phyloP scores from a whole-genome alignment of 1,284 basidiomycete species.

The Rhizoctonia solani region DNA sequence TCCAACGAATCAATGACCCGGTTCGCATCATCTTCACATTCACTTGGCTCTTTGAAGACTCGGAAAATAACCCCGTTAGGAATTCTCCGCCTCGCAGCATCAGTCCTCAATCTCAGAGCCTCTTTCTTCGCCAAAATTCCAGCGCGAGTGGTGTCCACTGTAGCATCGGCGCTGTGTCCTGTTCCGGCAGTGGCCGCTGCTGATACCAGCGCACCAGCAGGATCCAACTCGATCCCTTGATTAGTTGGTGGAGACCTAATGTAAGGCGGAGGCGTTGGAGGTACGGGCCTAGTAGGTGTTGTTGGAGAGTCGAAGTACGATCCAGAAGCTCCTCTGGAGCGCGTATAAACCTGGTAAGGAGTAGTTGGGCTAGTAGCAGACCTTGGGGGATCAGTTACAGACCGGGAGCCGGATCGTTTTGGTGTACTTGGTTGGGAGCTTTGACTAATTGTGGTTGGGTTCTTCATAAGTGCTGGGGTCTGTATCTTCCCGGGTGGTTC shows the following conservation, averaged over 20 bases:
- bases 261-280: not conserved
- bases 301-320: slow-evolving; percentile 25
- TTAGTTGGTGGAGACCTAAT: not conserved
- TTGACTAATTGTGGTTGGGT: not conserved
- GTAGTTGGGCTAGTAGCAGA: not conserved
- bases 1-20: no score
- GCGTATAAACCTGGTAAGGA: slow-evolving; percentile 24
- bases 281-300: not conserved
- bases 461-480: not conserved
- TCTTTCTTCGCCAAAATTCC: slow-evolving; percentile 42
- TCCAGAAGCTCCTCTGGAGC: slow-evolving; percentile 6
- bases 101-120: slow-evolving; percentile 64
- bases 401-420: not conserved
- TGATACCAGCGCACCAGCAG: slow-evolving; percentile 21
- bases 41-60: slow-evolving; percentile 64
- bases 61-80: slow-evolving; percentile 60
- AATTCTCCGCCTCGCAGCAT: slow-evolving; percentile 59
- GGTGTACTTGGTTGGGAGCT: not conserved
- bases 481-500: slow-evolving; percentile 36
- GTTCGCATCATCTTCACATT: slow-evolving; percentile 59
- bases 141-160: slow-evolving; percentile 16
- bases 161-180: slow-evolving; percentile 19
- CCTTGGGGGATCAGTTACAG: slow-evolving; percentile 1
- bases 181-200: slow-evolving; percentile 29
- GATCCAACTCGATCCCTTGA: not conserved